These are phyloP conservation scores for Trichosporon sp. DNA, from an alignment of 1,284 basidiomycete genomes.

Conservation along the genomic window DNA sequence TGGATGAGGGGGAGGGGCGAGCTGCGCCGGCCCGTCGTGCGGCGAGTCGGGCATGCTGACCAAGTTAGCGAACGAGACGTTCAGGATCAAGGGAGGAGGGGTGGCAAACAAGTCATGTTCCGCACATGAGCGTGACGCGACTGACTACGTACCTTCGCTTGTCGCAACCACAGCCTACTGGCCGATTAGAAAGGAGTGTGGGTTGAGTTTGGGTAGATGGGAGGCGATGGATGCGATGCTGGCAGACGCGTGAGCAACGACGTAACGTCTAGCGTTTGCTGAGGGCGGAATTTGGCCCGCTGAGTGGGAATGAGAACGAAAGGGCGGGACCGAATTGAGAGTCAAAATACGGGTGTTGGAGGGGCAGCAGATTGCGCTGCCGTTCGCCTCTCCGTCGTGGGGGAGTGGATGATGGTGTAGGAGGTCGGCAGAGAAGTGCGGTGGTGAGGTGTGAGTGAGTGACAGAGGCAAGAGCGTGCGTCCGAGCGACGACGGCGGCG, in stretches of 20 bases:
- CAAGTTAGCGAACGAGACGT: neutral
- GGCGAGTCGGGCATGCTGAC: slow-evolving; percentile 17
- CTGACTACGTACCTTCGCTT: slow-evolving; percentile 11
- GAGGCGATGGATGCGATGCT: slow-evolving; percentile 12
- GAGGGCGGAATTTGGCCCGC: slow-evolving; percentile 3
- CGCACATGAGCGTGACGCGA: neutral
- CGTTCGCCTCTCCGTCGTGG: slow-evolving; percentile 15
- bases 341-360: neutral
- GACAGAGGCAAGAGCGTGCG: slow-evolving; percentile 9
- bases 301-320: slow-evolving; percentile 7
- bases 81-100: neutral
- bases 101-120: slow-evolving; percentile 4
- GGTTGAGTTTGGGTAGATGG: neutral
- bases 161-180: slow-evolving; percentile 13
- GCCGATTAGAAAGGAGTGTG: slow-evolving; percentile 10
- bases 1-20: slow-evolving; percentile 8
- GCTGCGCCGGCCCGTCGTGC: slow-evolving; percentile 15
- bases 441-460: slow-evolving; percentile 6
- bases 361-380: neutral
- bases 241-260: slow-evolving; percentile 16
- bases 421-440: slow-evolving; percentile 6
- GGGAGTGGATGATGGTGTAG: neutral
- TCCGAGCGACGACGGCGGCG: slow-evolving; percentile 14
- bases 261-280: slow-evolving; percentile 11
- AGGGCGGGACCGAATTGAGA: slow-evolving; percentile 4